phyloP scores from a whole-genome alignment of 2,329 filamentous ascomycete genomes.

The Lasiodiplodia gonubiensis region DNA sequence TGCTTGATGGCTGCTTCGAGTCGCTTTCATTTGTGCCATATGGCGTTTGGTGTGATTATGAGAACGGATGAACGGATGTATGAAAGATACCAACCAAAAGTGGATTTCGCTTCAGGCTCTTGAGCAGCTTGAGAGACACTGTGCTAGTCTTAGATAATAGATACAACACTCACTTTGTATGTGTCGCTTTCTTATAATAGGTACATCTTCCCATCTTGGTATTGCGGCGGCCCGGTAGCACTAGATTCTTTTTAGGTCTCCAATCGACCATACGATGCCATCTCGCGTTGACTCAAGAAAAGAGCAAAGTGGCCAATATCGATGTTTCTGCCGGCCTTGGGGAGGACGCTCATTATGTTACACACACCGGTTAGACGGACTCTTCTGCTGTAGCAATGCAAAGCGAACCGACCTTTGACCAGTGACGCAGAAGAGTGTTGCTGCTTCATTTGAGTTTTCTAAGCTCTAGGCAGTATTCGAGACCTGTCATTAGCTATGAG shows the following conservation, averaged over 20 bases:
- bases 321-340: neutral
- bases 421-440: neutral
- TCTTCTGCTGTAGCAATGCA: neutral
- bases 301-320: neutral
- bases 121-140: neutral
- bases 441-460: neutral
- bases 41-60: conserved; percentile 10
- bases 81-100: conserved; percentile 9
- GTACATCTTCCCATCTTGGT: neutral
- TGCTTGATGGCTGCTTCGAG: neutral
- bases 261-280: neutral
- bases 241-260: neutral
- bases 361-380: neutral
- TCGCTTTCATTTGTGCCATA: neutral
- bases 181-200: neutral
- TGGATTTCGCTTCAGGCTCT: neutral
- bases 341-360: neutral
- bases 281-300: neutral
- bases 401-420: neutral
- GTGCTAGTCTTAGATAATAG: neutral
- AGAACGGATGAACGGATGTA: neutral
- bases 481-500: neutral
- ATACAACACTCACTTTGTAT: neutral
- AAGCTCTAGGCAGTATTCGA: neutral
- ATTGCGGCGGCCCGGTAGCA: too few relatives aligned